Evolutionary conservation across 257 asterid genomes (phyloP), one percentile per base, ranked within the genome.

Genomic region (Salvia splendens): DNA sequence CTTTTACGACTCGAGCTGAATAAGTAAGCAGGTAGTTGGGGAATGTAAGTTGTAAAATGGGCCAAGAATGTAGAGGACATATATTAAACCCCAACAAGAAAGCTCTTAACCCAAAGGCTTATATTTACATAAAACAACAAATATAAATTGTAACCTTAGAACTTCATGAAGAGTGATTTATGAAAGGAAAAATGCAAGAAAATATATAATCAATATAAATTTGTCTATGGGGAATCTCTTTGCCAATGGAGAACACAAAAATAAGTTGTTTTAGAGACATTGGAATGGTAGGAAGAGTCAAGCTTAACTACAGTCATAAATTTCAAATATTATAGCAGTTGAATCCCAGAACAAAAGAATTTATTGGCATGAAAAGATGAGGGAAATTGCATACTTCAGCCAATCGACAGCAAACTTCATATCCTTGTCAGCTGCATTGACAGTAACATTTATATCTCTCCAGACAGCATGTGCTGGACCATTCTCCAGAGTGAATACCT

Each of bases 401-500:
- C 99, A 94, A 77, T 94, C 99, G 66, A 91, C 69, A 56, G 73
- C 61, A 65, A 72, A 80, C 80, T 77, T 77, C 83, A 53, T 60
- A 74, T 73, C 77, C 75, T 82, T 81, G 11, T 80, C 79, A 32
- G 77, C 71, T 53, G 76, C 49, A 65, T 80, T 71, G 62, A 89
- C 80, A 47, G 62, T 77, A 45, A 82, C 50, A 49, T 89, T 91
- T 5, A 69, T 28, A 65, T 84, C 76, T 66, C 73, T 83, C 99
- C 99, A 94, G 46, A 83, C 48, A 67, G 78, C 77, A 65, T 57
- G 73, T 42, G 81, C 79, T 1, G 96, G 96, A 63, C 99, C 98
- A 66, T 89, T 86, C 77, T 84, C 86, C 73, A 72, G 77, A 15
- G 98, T 72, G 61, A 87, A 81, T 12, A 91, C 96, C 99, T 94